These are phyloP conservation scores for Ophiostoma himal-ulmi DNA, from an alignment of 2,329 filamentous ascomycete species.

Conservation along the genomic window DNA sequence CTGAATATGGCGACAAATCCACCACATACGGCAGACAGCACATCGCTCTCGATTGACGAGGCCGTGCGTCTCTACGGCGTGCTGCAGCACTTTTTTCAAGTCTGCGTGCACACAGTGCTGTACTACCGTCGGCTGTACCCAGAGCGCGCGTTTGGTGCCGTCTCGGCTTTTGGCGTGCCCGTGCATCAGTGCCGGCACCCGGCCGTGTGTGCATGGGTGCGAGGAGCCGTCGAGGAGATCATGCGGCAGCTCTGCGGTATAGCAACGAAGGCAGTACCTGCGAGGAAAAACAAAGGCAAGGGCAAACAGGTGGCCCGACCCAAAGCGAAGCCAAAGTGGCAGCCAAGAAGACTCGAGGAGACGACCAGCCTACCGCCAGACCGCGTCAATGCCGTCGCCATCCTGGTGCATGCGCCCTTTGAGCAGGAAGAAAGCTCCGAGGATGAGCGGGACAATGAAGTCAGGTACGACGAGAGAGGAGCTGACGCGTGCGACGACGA, in stretches of 20 bases:
- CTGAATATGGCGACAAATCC: background rate
- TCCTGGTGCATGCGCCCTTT: slow-evolving; percentile 25
- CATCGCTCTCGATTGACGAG: slow-evolving; percentile 21
- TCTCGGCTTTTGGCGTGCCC: slow-evolving; percentile 75
- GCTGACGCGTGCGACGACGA: background rate
- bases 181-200: slow-evolving; percentile 84
- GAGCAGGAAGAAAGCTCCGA: background rate
- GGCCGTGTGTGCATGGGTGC: slow-evolving; percentile 77
- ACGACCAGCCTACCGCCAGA: background rate
- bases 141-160: slow-evolving; percentile 65
- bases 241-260: slow-evolving; percentile 59
- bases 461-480: background rate
- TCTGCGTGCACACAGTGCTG: slow-evolving; percentile 79
- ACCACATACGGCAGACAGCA: background rate
- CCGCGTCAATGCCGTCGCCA: slow-evolving; percentile 22
- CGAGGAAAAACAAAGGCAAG: background rate
- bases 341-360: background rate
- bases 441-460: background rate
- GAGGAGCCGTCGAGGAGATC: slow-evolving; percentile 69
- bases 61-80: slow-evolving; percentile 57
- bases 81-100: slow-evolving; percentile 74
- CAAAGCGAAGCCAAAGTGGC: background rate
- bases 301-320: background rate
- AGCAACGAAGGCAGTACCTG: slow-evolving; percentile 17
- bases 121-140: slow-evolving; percentile 80